Conservation (phyloP, 164 flowering plant species). For the Aristolochia californica region DNA sequence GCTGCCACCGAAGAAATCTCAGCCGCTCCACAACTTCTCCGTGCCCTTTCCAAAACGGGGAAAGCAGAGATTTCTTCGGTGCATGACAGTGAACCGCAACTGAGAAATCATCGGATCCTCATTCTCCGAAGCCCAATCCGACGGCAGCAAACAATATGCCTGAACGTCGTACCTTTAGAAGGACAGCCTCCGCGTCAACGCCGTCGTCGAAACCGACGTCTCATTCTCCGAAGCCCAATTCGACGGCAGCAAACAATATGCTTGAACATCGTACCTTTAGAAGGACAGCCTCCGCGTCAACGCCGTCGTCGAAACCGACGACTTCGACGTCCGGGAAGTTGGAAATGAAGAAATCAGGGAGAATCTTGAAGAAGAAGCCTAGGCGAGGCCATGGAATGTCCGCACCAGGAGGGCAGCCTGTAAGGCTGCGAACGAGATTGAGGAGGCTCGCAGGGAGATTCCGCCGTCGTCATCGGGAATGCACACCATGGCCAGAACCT, state of each 20-base stretch:
- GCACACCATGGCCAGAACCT: constrained; percentile 15
- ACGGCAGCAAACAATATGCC: not conserved
- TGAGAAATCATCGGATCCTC: constrained; percentile 13
- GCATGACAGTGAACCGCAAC: constrained; percentile 29
- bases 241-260: not conserved
- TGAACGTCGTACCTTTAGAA: not conserved
- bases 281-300: not conserved
- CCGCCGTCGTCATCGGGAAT: constrained; percentile 26
- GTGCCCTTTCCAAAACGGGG: constrained; percentile 59
- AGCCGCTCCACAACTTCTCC: constrained; percentile 56
- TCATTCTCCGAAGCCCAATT: constrained; percentile 16
- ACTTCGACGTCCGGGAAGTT: constrained; percentile 1
- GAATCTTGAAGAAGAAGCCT: constrained; percentile 24
- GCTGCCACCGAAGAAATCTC: constrained; percentile 34
- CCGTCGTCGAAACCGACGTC: constrained; percentile 5
- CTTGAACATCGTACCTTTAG: not conserved
- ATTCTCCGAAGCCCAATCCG: constrained; percentile 15
- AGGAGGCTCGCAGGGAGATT: constrained; percentile 1
- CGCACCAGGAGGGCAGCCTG: constrained; percentile 54
- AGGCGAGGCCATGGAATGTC: constrained; percentile 55
- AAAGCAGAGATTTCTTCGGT: constrained; percentile 34
- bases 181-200: constrained; percentile 1
- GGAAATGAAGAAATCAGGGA: constrained; percentile 51
- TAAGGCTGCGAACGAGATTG: constrained; percentile 26
- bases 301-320: too few relatives aligned